Evolutionary conservation across 73 alveolate species (phyloP), one percentile per base, ranked within the genome.

Genomic region (Symbiodinium natans): DNA sequence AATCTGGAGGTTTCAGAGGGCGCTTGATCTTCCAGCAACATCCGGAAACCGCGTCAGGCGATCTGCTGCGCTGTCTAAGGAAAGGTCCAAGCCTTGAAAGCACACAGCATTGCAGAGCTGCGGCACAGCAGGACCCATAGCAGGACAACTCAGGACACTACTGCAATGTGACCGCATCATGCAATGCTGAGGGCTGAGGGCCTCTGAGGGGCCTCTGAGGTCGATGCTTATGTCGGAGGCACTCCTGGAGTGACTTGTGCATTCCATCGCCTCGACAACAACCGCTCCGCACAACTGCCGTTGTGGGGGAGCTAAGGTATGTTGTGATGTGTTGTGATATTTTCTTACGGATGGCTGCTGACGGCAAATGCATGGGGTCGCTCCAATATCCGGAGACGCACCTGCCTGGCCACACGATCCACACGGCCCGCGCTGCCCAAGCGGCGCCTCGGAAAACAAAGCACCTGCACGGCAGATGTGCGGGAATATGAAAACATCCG

Each of bases 81-180:
- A 63, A n/a, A 63, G 27, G 80, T 63, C 80, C 80, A 63, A 63
- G 33, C 80, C 80, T 63, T 63, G n/a, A n/a, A n/a, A n/a, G n/a
- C n/a, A n/a, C n/a, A n/a, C n/a, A n/a, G n/a, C n/a, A n/a, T n/a
- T n/a, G n/a, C n/a, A n/a, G n/a, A n/a, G n/a, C n/a, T n/a, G n/a
- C n/a, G n/a, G n/a, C n/a, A n/a, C n/a, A n/a, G n/a, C n/a, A n/a
- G n/a, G n/a, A n/a, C n/a, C n/a, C n/a, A n/a, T n/a, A n/a, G n/a
- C n/a, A n/a, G n/a, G n/a, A n/a, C n/a, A n/a, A n/a, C n/a, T n/a
- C n/a, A n/a, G n/a, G n/a, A n/a, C n/a, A n/a, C n/a, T n/a, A n/a
- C n/a, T n/a, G n/a, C n/a, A n/a, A n/a, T n/a, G n/a, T n/a, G n/a
- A n/a, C n/a, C n/a, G n/a, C n/a, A n/a, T n/a, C n/a, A n/a, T n/a